Percentiles rank a stretch among this genome's conserved stretches.
phyloP scores from a whole-genome alignment of 768 basidiomycete genomes.

The Leccinum subgranulosum region DNA sequence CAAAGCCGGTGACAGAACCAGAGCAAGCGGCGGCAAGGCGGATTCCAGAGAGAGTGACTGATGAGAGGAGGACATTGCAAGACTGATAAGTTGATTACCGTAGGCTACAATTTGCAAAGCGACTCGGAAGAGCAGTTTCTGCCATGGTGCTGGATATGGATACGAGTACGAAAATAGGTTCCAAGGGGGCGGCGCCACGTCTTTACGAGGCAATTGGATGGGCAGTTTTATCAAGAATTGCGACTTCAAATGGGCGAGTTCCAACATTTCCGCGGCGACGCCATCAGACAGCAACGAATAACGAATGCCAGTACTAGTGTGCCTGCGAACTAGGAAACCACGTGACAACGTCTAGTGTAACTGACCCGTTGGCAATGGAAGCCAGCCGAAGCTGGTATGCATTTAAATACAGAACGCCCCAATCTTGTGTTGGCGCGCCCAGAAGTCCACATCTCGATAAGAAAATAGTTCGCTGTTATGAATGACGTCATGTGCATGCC shows the following conservation, averaged over 20 bases:
- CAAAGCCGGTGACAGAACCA: slow-evolving; percentile 76
- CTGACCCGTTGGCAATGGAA: no score
- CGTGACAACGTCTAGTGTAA: no score
- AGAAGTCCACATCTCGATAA: not conserved
- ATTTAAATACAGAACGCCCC: not conserved
- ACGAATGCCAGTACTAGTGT: no score
- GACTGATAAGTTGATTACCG: slow-evolving; percentile 23
- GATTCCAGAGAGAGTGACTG: slow-evolving; percentile 60
- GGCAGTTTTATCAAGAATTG: slow-evolving; percentile 51
- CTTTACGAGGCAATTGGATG: slow-evolving; percentile 48
- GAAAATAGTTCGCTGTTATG: not conserved
- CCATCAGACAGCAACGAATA: slow-evolving; percentile 74
- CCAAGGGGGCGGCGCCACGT: slow-evolving; percentile 43
- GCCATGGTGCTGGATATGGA: slow-evolving; percentile 82
- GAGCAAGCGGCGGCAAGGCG: slow-evolving; percentile 76
- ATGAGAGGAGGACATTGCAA: slow-evolving; percentile 21
- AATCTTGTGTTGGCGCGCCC: not conserved
- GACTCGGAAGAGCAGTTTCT: slow-evolving; percentile 79
- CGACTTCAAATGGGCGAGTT: slow-evolving; percentile 91
- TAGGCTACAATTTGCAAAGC: slow-evolving; percentile 82
- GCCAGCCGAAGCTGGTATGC: not conserved
- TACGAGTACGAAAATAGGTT: slow-evolving; percentile 8
- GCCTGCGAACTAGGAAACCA: not conserved
- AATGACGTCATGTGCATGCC: slow-evolving; percentile 27
- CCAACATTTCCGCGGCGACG: slow-evolving; percentile 82